Conservation (phyloP, 176 grass and related monocot genomes). For the Carex littledalei region DNA sequence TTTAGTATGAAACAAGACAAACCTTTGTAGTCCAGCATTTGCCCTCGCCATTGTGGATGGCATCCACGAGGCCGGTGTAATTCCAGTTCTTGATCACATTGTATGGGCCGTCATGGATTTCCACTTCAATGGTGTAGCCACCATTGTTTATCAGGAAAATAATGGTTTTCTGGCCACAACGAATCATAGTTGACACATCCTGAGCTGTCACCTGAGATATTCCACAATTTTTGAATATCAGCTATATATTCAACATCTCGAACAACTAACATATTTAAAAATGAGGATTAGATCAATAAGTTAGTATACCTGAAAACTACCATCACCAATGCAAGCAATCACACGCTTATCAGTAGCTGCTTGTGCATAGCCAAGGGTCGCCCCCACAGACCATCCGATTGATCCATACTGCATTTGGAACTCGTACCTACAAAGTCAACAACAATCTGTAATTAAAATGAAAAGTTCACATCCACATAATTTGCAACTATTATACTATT, state of each 20-base stretch:
- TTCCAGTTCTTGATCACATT: conserved; percentile 95
- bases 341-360: conserved; percentile 38
- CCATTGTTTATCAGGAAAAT: conserved; percentile 97
- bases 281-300: background rate
- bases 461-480: background rate
- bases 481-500: background rate
- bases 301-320: conserved; percentile 59
- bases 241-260: background rate
- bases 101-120: conserved; percentile 82
- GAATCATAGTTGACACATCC: conserved; percentile 74
- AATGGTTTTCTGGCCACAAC: conserved; percentile 48
- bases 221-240: background rate
- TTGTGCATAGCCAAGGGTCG: conserved; percentile 66
- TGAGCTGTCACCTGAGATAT: conserved; percentile 52
- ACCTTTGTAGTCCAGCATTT: conserved; percentile 63
- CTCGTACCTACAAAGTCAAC: conserved; percentile 43
- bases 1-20: background rate
- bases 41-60: conserved; percentile 66
- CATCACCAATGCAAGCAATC: conserved; percentile 68
- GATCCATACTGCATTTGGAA: conserved; percentile 95
- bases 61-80: conserved; percentile 54
- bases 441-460: background rate
- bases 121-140: conserved; percentile 85
- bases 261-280: background rate
- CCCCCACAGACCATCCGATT: conserved; percentile 67